Conservation (phyloP, 192 early-diverging fungal genomes). For the Backusella circina region DNA sequence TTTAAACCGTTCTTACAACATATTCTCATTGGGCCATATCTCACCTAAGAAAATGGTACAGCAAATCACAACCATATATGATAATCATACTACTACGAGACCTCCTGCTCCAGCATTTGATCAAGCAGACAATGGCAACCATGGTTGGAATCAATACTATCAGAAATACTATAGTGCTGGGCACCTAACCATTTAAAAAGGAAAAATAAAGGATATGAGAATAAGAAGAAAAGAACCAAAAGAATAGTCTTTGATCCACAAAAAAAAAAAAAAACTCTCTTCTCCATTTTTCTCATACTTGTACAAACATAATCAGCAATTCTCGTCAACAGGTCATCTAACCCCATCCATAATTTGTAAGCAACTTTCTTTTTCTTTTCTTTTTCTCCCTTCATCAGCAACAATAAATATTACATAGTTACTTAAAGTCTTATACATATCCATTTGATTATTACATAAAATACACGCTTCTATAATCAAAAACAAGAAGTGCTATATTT, state of each 20-base stretch:
- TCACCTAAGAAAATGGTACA: conserved; percentile 22
- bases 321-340: neutral
- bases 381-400: neutral
- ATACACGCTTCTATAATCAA: too few relatives aligned
- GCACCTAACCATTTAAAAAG: conserved; percentile 10
- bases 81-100: conserved; percentile 16
- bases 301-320: neutral
- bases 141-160: conserved; percentile 39
- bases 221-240: neutral
- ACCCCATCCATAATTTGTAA: neutral
- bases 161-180: conserved; percentile 34
- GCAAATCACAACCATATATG: neutral
- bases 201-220: neutral
- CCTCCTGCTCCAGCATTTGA: conserved; percentile 20
- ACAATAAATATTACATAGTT: neutral
- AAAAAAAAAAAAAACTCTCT: neutral
- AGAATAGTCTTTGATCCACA: neutral
- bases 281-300: neutral
- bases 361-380: neutral
- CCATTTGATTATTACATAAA: too few relatives aligned
- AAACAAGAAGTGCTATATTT: neutral
- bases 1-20: neutral
- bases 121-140: conserved; percentile 14
- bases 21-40: conserved; percentile 5
- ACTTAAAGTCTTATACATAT: neutral